These are phyloP conservation scores for Phtheirospermum japonicum DNA, from an alignment of 257 asterid genomes.

Conservation along the genomic window DNA sequence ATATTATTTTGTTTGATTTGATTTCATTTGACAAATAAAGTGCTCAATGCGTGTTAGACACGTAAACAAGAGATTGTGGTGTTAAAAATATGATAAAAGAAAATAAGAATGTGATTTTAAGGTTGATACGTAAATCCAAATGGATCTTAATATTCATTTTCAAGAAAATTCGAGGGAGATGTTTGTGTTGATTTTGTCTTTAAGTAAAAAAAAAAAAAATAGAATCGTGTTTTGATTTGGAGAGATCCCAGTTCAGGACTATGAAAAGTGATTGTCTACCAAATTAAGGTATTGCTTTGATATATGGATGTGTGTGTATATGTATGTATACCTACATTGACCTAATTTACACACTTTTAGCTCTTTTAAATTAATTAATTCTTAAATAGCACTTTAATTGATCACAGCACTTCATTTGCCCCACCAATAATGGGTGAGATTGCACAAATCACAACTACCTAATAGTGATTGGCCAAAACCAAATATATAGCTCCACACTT, in stretches of 20 bases:
- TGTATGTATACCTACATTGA: neutral
- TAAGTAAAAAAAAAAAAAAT: too few relatives aligned
- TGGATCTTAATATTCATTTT: too few relatives aligned
- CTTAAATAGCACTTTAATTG: neutral
- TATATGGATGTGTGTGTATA: too few relatives aligned
- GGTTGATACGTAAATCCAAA: too few relatives aligned
- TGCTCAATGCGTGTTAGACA: too few relatives aligned
- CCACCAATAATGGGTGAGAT: constrained; percentile 20
- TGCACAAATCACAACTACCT: constrained; percentile 28
- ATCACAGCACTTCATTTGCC: neutral
- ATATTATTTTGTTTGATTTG: too few relatives aligned
- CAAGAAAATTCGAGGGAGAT: too few relatives aligned
- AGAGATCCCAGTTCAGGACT: neutral
- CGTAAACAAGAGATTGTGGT: too few relatives aligned
- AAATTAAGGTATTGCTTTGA: neutral
- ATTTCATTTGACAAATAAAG: too few relatives aligned
- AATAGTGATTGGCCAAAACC: constrained; percentile 27
- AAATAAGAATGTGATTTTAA: too few relatives aligned
- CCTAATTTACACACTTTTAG: neutral
- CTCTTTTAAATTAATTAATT: neutral
- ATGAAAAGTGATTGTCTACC: neutral
- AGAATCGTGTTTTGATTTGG: neutral
- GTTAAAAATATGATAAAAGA: too few relatives aligned
- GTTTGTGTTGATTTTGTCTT: too few relatives aligned
- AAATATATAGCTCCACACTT: constrained; percentile 17